Evolutionary conservation across 306 rosid species (phyloP).

Genomic region (Fagus sylvatica): DNA sequence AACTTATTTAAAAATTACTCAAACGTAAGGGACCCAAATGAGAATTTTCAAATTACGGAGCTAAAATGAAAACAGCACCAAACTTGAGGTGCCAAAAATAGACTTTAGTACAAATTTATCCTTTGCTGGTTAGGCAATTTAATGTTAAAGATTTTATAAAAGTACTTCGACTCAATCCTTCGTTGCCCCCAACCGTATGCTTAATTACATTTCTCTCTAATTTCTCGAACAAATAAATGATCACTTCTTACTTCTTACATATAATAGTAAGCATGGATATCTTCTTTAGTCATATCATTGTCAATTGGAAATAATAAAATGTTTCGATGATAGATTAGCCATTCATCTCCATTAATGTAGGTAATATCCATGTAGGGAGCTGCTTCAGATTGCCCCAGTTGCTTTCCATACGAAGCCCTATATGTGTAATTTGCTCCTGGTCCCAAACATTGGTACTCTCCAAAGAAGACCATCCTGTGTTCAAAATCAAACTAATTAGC

Average conservation of each 20-base stretch:
- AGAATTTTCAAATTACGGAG: too few species aligned
- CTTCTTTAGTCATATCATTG: too few species aligned
- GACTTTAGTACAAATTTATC: too few species aligned
- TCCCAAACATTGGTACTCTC: slow-evolving; percentile 65
- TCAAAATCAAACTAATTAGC: too few species aligned
- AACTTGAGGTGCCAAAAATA: too few species aligned
- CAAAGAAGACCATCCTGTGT: slow-evolving; percentile 65
- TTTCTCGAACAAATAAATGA: not conserved
- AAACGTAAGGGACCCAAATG: too few species aligned
- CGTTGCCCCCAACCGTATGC: too few species aligned
- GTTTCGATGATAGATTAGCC: slow-evolving; percentile 43
- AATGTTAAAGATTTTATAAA: too few species aligned
- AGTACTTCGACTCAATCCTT: not conserved
- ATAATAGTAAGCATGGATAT: not conserved
- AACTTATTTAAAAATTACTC: too few species aligned
- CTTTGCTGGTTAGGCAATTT: too few species aligned
- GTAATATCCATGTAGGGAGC: slow-evolving; percentile 43
- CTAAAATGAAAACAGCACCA: too few species aligned
- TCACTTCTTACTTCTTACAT: not conserved
- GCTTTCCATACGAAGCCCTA: slow-evolving; percentile 64
- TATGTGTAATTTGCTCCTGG: slow-evolving; percentile 51
- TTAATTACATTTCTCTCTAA: not conserved
- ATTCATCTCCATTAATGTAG: slow-evolving; percentile 53
- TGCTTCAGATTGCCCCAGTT: slow-evolving; percentile 60
- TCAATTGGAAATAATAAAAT: too few species aligned